A percentile compares a stretch with the other conserved stretches of the same genome.
Conservation (phyloP, 305 asterid species). For the Petunia hybrid region DNA sequence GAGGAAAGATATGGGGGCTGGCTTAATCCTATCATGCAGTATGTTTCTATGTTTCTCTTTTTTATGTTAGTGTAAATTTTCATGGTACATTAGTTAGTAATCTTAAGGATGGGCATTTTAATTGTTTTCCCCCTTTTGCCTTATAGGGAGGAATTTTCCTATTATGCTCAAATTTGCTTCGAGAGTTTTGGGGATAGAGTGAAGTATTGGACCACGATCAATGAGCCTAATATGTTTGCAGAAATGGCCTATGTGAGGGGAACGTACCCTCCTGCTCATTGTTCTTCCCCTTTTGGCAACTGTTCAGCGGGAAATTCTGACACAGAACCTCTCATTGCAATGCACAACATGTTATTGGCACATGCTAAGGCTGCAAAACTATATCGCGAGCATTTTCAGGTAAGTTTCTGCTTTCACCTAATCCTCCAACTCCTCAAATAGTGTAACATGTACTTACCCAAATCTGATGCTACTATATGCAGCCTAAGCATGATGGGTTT, state of each 20-base stretch:
- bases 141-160: slow-evolving; percentile 70
- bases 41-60: slow-evolving; percentile 33
- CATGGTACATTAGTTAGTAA: background rate
- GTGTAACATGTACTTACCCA: background rate
- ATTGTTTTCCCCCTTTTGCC: background rate
- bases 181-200: slow-evolving; percentile 75
- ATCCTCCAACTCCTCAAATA: background rate
- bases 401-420: slow-evolving; percentile 28
- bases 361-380: slow-evolving; percentile 78
- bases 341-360: slow-evolving; percentile 75
- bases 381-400: slow-evolving; percentile 69
- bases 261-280: slow-evolving; percentile 64
- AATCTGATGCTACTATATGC: slow-evolving; percentile 40
- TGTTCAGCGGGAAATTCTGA: slow-evolving; percentile 81
- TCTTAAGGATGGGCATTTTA: background rate
- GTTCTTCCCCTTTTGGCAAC: slow-evolving; percentile 80
- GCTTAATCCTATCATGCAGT: slow-evolving; percentile 95
- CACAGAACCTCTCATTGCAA: slow-evolving; percentile 67
- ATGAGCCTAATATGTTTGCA: slow-evolving; percentile 69
- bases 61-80: background rate
- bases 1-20: slow-evolving; percentile 71
- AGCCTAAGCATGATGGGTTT: slow-evolving; percentile 65
- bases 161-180: slow-evolving; percentile 78
- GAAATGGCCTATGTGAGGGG: slow-evolving; percentile 63
- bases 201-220: slow-evolving; percentile 79